These are phyloP conservation scores for Epichloe brachyelytri DNA, from an alignment of 2,329 filamentous ascomycete genomes.

Conservation along the genomic window DNA sequence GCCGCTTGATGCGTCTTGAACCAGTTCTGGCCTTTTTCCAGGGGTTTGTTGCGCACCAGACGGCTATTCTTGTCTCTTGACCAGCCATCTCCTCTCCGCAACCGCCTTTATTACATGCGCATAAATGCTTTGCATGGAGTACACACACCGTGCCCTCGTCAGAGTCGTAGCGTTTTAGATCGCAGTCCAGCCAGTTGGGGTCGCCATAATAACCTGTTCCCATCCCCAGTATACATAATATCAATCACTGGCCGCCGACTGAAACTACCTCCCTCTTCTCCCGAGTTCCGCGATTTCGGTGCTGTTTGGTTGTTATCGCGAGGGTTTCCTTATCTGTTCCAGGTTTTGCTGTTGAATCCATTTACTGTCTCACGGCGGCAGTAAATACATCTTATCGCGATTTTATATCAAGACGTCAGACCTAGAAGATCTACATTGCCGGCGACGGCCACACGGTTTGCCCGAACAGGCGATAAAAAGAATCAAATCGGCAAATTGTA, in stretches of 20 bases:
- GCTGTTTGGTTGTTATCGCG: conserved; percentile 20
- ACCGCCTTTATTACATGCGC: neutral
- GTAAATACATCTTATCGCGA: neutral
- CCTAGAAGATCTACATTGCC: conserved; percentile 17
- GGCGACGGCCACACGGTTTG: conserved; percentile 22
- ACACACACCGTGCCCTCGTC: neutral
- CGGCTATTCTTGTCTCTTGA: neutral
- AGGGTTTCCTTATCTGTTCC: conserved; percentile 12
- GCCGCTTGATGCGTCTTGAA: conserved; percentile 1
- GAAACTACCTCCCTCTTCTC: conserved; percentile 20
- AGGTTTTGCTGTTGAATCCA: conserved; percentile 5
- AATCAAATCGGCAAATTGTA: neutral
- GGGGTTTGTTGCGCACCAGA: neutral
- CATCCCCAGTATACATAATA: conserved; percentile 31
- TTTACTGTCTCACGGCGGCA: conserved; percentile 14
- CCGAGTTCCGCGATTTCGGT: conserved; percentile 29
- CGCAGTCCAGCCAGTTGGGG: neutral
- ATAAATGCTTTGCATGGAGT: neutral
- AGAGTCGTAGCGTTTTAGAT: neutral
- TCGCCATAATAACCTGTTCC: neutral
- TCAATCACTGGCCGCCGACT: conserved; percentile 28
- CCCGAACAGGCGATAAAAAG: neutral
- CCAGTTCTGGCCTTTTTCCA: neutral
- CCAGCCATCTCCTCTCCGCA: neutral
- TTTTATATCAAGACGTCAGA: neutral